Evolutionary conservation across 164 flowering plant genomes (phyloP), one percentile per base, ranked within the genome.

Genomic region (Liriodendron chinense): DNA sequence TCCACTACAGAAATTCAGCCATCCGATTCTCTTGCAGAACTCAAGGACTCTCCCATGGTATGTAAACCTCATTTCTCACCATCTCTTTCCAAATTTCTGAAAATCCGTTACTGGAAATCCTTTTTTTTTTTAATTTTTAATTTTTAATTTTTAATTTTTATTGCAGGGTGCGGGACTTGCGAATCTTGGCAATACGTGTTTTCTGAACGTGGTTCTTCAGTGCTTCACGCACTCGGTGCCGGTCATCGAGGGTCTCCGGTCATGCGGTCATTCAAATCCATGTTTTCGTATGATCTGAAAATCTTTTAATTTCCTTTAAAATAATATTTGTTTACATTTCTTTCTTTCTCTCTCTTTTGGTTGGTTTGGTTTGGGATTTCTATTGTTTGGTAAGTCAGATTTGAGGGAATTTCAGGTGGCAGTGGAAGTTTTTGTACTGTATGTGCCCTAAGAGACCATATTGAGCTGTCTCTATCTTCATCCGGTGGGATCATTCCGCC

Each of bases 181-280:
- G 10, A 94, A 94, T 85, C 71, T 92, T 20, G 98, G 98, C 1
- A 90, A 92, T 74, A 92, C 98, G 4, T 94, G 98, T 77, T 94
- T 92, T 77, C 76, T 94, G 1, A 93, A 93, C 76, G 82, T 94
- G 1, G 77, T 94, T 2, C 72, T 94, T 72, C 98, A 94, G 69
- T 92, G 98, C 81, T 87, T 93, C 72, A 89, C 91, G 0, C 97
- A 94, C 67, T 89, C 97, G 9, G 96, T 89, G 28, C 91, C 91
- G 1, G 77, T 94, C 10, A 82, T 94, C 16, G 73, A 85, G 79
- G 85, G 86, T 59, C 82, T 94, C 70, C 83, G 82, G 9, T 79
- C 89, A 9, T 80, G 25, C 28, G 43, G 61, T 63, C 94, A 91
- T 70, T 28, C 70, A 1, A 47, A 1, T 21, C 86, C 86, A 1